Base-by-base conservation (phyloP, 75 land plant species). In the Sequoia sempervirens region DNA sequence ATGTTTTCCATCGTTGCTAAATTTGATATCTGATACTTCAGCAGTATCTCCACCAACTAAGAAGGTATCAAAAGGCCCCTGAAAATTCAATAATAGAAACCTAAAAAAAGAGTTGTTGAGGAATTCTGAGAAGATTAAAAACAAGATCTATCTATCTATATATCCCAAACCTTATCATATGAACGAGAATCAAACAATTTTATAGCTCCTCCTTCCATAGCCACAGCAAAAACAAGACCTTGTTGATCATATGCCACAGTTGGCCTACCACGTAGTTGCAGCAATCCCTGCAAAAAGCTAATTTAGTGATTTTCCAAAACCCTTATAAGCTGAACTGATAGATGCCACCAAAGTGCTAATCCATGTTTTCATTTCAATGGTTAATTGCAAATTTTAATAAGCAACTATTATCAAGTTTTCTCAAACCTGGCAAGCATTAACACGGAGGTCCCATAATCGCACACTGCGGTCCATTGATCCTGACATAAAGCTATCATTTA, bases 161-260 rank as follows among this genome's bases (percentile, higher is more conserved):
- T 78, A 43, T 18, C 68, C 73, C 46, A 41, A 79, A 97, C 99
- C 98, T 97, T 97, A 82, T 97, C 99, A 88, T 91, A 96, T 56
- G 95, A 95, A 45, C 99, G 94, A 15, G 95, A 95, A 90, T 97
- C 99, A 92, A 96, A 97, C 79, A 97, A 89, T 79, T 94, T 97
- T 7, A 97, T 91, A 82, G 98, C 99, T 84, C 99, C 98, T n/a
- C 98, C 98, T 90, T 97, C 99, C 98, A 97, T 96, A 82, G 99
- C 96, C 86, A 96, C 99, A 52, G 99, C 96, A 93, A 97, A 97
- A 18, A 97, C 98, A 84, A 97, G 96, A 61, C 99, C 99, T 86
- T 97, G 99, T 82, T 96, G 99, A 87, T 97, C 99, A 92, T 96
- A 97, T 30, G 99, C 98, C 70, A 96, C 98, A 30, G 95, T 89